Base-by-base conservation (phyloP, 257 asterid species). In the Jasminum sambac region DNA sequence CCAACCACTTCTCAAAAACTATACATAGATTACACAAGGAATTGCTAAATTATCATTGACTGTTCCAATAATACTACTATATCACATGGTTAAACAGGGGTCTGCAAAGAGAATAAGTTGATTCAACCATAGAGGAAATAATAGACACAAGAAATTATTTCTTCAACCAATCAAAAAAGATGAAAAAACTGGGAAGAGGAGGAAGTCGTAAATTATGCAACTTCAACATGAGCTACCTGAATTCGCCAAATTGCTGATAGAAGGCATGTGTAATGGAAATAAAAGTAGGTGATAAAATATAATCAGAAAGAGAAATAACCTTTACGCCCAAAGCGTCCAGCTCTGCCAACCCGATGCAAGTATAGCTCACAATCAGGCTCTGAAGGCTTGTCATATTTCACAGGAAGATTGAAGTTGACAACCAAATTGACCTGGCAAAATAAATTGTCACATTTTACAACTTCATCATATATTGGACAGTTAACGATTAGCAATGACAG, bases 281-380 rank as follows among this genome's bases (percentile, higher is more conserved):
- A 21, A 14, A 55, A 55, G 34, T 19, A 55, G 23, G 34, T 9
- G 21, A 52, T 8, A 23, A 55, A 74, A 8, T 14, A n/a, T 60
- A 30, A 23, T 25, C 6, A 11, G 55, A 8, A 62, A 59, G 11
- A 63, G 19, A 69, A 55, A 57, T 67, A 82, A 90, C 99, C 99
- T 84, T 87, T 95, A 78, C 96, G 97, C 37, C 99, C 99, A 82
- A 95, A 95, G 60, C 99, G 98, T 16, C 99, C 99, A 0, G 99
- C 99, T 84, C 99, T 83, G 66, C 99, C 98, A 69, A 89, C 95
- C 44, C 99, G 89, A 75, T 95, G 99, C 80, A 95, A 78, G 86
- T 91, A 95, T 38, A 89, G 90, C 84, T 91, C 98, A 76, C 77
- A 86, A 66, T 95, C 98, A 19, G 98, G 97, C 68, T 89, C 93